phyloP scores from a whole-genome alignment of 345 rosid genomes.

The Dovyalis caffra region DNA sequence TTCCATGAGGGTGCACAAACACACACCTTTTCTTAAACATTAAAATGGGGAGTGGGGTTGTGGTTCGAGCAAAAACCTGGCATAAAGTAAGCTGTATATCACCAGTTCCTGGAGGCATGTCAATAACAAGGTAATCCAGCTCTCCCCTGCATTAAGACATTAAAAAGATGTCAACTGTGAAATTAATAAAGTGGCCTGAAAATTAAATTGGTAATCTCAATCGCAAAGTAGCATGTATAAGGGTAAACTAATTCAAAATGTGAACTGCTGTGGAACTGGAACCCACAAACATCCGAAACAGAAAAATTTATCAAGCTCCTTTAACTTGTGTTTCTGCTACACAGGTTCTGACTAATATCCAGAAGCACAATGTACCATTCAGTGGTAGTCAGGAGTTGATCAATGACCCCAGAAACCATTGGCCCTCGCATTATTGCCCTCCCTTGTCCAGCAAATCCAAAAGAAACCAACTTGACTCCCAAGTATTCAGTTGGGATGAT shows the following conservation, averaged over 20 bases:
- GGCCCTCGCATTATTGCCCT: conserved; percentile 98
- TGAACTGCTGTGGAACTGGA: background rate
- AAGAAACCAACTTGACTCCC: conserved; percentile 94
- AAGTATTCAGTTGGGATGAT: conserved; percentile 91
- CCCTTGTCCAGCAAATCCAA: conserved; percentile 97
- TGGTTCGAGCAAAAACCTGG: too few species aligned
- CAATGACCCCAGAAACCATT: conserved; percentile 96
- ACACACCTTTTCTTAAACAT: background rate
- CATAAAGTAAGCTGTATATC: conserved; percentile 95
- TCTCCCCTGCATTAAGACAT: conserved; percentile 67
- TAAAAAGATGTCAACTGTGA: background rate
- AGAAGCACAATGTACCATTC: conserved; percentile 63
- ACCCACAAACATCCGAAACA: background rate
- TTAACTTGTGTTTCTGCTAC: background rate
- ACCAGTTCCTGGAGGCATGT: conserved; percentile 99
- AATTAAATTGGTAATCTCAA: background rate
- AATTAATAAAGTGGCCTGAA: background rate
- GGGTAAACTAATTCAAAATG: background rate
- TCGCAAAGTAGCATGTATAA: background rate
- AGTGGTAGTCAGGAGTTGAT: conserved; percentile 87
- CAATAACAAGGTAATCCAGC: conserved; percentile 93
- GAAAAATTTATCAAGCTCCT: background rate
- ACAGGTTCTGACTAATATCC: background rate
- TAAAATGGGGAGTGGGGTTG: too few species aligned
- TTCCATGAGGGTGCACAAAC: background rate